Base-by-base conservation (phyloP, 1,139 yeast species). In the Scheffersomyces illinoinensis region DNA sequence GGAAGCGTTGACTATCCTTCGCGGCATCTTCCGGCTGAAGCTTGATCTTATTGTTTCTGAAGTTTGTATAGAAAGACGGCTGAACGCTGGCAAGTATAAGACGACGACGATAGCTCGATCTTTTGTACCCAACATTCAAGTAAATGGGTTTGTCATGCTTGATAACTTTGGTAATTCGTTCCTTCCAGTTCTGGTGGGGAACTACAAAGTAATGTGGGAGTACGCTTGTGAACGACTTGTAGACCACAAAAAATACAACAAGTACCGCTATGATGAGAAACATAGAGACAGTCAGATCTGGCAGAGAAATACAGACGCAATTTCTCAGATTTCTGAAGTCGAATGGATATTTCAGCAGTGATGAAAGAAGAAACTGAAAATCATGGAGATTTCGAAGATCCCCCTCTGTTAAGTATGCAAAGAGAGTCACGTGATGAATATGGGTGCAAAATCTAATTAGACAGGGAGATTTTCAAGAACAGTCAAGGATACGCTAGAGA, bases 71-170 rank as follows among this genome's bases (percentile, higher is more conserved):
- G 64, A 69, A 77, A 0, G 84, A 75, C 4, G 90, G 88, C 56
- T 76, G 74, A 1, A 59, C 62, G 55, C 87, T 78, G 19, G 87
- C 85, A 21, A 84, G 70, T 18, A 88, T 73, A 60, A 88, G 76
- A 64, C 88, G 76, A 50, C 91, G 77, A 59, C 92, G 79, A 58
- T 59, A 78, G 60, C 82, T 76, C 3, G 86, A 79, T 49, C 78
- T 62, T 64, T 84, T 84, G 54, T 58, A 57, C 7, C 82, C 81
- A 1, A 74, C 76, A 52, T 71, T 66, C 54, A 81, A 68, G 64
- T 77, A 79, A 51, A 77, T 76, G 24, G 79, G 77, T 58, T 67
- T 76, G 2, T 76, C 74, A 55, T 74, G 66, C 23, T 74, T 66
- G 52, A 79, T 58, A 3, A 81, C 84, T 20, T 67, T 62, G 47